Conservation (phyloP, 2,329 filamentous ascomycete genomes). For the Fusarium sp. region DNA sequence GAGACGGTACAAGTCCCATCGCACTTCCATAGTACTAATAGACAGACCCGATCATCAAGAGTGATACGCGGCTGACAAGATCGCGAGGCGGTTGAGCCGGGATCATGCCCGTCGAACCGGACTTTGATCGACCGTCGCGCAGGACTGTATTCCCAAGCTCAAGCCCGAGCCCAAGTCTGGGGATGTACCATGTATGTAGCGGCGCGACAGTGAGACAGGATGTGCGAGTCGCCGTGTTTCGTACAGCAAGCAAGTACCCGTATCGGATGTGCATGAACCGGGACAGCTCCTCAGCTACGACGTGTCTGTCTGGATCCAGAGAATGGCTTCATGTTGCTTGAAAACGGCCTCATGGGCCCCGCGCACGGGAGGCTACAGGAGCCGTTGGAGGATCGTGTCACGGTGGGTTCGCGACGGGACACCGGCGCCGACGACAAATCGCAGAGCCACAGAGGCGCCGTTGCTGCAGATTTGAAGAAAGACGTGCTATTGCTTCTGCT, state of each 20-base stretch:
- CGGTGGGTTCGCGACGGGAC: constrained; percentile 29
- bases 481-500: not conserved
- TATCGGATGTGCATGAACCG: constrained; percentile 33
- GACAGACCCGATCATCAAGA: constrained; percentile 16
- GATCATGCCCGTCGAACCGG: constrained; percentile 20
- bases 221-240: constrained; percentile 12
- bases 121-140: constrained; percentile 25
- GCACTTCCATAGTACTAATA: not conserved
- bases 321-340: constrained; percentile 21
- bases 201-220: constrained; percentile 21
- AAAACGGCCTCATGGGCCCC: constrained; percentile 13
- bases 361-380: constrained; percentile 31
- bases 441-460: not conserved
- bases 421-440: constrained; percentile 13
- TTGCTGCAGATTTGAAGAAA: constrained; percentile 18
- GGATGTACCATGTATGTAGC: constrained; percentile 12
- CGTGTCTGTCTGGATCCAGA: not conserved
- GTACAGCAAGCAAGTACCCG: constrained; percentile 27
- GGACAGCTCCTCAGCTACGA: constrained; percentile 24
- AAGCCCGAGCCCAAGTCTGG: constrained; percentile 5
- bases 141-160: constrained; percentile 5
- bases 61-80: constrained; percentile 20
- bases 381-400: constrained; percentile 36
- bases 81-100: constrained; percentile 17
- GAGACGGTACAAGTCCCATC: not conserved